phyloP scores from a whole-genome alignment of 2,329 filamentous ascomycete species.

The Stagonosporopsis chrysanthemi region DNA sequence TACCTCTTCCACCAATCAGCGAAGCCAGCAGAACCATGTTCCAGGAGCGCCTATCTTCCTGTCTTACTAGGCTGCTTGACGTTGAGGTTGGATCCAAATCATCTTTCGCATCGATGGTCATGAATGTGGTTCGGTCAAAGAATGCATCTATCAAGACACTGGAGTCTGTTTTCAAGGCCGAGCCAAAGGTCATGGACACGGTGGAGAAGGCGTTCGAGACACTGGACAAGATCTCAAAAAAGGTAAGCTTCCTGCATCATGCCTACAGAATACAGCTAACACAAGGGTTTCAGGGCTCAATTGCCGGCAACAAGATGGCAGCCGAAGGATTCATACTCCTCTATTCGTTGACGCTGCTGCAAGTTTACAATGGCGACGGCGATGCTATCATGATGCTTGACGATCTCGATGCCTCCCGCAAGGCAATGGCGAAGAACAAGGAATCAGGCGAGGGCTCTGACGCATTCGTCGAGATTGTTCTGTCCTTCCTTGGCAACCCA shows the following conservation, averaged over 20 bases:
- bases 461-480: constrained; percentile 79
- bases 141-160: constrained; percentile 41
- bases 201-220: constrained; percentile 44
- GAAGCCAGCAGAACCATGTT: constrained; percentile 60
- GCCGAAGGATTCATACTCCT: constrained; percentile 77
- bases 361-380: constrained; percentile 87
- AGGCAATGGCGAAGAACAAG: constrained; percentile 61
- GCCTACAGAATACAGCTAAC: constrained; percentile 12
- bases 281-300: constrained; percentile 31
- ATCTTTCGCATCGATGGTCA: constrained; percentile 39
- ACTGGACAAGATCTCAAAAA: constrained; percentile 39
- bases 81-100: constrained; percentile 31
- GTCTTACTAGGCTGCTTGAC: constrained; percentile 59
- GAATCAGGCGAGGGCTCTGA: constrained; percentile 37
- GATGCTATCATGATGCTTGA: constrained; percentile 84
- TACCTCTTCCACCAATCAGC: constrained; percentile 56
- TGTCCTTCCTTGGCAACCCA: constrained; percentile 87
- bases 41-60: constrained; percentile 63
- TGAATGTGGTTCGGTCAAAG: constrained; percentile 40
- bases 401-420: constrained; percentile 79
- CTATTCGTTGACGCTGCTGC: constrained; percentile 83
- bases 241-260: constrained; percentile 20
- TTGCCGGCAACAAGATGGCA: constrained; percentile 44
- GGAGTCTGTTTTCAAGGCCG: constrained; percentile 59
- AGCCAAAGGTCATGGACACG: constrained; percentile 52